Base-by-base conservation (phyloP, 2,329 filamentous ascomycete species). In the Exophiala sideris region DNA sequence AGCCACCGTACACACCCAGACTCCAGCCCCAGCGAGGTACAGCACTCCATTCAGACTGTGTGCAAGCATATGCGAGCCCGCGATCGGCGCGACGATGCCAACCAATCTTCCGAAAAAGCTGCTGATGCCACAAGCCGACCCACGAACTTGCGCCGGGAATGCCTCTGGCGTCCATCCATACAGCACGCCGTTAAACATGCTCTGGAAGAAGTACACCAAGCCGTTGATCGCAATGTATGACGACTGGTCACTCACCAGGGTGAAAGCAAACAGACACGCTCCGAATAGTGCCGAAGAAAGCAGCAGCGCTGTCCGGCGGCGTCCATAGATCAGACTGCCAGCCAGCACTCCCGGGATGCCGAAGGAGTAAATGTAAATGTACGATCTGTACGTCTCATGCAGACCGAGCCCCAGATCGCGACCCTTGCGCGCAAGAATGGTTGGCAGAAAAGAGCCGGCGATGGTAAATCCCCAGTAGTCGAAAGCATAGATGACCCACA, bases 81-180 rank as follows among this genome's bases (percentile, higher is more conserved):
- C 79, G 35, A 83, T 62, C 0, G 81, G 81, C 35, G 78, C 79
- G 12, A 84, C 73, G 41, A 84, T 83, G 8, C 79, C 77, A 59
- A 81, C 81, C 20, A 84, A 50, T 1, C 81, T 67, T 1, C 81
- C 81, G 79, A 79, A 83, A 62, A 82, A 84, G 55, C 77, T 79
- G 1, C 80, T 79, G 10, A 83, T 57, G 0, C 82, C 81, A 60
- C 77, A 79, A 0, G 81, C 70, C 0, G 76, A 81, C 3, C 77
- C 79, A 34, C 77, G 66, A 12, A 81, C 73, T 0, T 74, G 73
- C 2, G 78, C 76, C 0, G 77, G 76, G 56, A 79, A 80, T 5
- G 74, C 72, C 59, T 79, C 77, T 1, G 77, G 77, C 2, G 76
- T 79, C 71, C 74, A 79, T 9, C 75, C 77, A 60, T 79, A 79